phyloP scores from a whole-genome alignment of 2,329 filamentous ascomycete genomes.

The Scortechinia acanthostroma region DNA sequence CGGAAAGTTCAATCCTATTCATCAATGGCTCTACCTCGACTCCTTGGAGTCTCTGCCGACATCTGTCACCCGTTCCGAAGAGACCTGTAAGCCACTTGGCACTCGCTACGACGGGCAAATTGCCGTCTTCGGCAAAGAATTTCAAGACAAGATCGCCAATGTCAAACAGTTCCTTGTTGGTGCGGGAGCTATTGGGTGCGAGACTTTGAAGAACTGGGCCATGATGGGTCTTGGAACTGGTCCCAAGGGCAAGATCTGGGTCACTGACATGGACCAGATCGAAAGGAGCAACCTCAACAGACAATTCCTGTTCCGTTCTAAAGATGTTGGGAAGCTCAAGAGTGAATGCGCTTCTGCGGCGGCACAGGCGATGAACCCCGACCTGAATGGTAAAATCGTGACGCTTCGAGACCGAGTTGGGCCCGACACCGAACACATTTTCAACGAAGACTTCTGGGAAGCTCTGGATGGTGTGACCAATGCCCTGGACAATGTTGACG shows the following conservation, averaged over 20 bases:
- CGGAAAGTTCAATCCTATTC: constrained; percentile 92
- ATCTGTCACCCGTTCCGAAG: constrained; percentile 69
- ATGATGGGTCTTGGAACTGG: constrained; percentile 94
- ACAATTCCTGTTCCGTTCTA: constrained; percentile 88
- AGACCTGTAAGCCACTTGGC: constrained; percentile 77
- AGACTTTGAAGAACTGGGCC: constrained; percentile 99
- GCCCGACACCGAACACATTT: constrained; percentile 83
- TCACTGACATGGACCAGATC: constrained; percentile 97
- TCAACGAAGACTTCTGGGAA: constrained; percentile 90
- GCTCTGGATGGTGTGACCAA: constrained; percentile 87
- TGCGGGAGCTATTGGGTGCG: constrained; percentile 92
- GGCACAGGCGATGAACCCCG: constrained; percentile 93
- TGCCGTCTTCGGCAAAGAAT: constrained; percentile 87
- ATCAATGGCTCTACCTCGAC: constrained; percentile 96
- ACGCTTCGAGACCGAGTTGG: constrained; percentile 85
- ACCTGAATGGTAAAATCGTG: constrained; percentile 77
- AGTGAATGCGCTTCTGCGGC: constrained; percentile 85
- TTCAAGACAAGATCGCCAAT: constrained; percentile 87
- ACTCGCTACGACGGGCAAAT: constrained; percentile 95
- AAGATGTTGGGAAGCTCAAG: constrained; percentile 93
- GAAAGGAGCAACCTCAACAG: constrained; percentile 98
- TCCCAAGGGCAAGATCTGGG: constrained; percentile 77
- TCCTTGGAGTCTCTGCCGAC: constrained; percentile 89
- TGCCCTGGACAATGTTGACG: constrained; percentile 93
- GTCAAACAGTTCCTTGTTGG: constrained; percentile 90